Conservation (phyloP, 2,329 filamentous ascomycete species). For the Emmonsia crescens region DNA sequence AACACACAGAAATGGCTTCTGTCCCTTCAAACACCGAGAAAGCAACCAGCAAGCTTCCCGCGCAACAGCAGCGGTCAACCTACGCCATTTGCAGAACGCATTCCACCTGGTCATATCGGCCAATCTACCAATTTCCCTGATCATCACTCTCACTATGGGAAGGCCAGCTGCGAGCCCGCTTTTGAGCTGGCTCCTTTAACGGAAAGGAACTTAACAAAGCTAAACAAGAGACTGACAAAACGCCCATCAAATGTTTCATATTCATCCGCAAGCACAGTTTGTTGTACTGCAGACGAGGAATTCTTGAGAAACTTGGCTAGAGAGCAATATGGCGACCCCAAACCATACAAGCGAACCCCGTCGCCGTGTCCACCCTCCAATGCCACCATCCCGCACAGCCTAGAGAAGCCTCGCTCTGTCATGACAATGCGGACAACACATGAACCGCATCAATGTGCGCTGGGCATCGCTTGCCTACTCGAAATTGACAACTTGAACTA, state of each 20-base stretch:
- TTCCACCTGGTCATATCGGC: neutral
- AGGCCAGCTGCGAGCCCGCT: neutral
- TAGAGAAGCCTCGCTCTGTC: neutral
- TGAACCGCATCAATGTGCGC: neutral
- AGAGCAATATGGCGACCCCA: neutral
- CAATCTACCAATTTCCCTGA: neutral
- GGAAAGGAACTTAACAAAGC: neutral
- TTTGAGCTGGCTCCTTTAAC: neutral
- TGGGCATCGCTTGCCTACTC: neutral
- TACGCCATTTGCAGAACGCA: neutral
- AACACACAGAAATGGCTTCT: neutral
- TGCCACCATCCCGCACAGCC: neutral
- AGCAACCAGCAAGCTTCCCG: neutral
- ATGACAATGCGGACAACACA: neutral
- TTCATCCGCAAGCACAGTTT: neutral
- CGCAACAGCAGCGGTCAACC: neutral
- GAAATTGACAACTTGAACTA: conserved; percentile 1
- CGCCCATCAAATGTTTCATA: neutral
- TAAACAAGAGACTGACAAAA: neutral
- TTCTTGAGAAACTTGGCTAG: neutral
- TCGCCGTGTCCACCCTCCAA: neutral
- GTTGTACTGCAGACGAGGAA: neutral
- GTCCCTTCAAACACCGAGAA: neutral
- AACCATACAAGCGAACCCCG: neutral
- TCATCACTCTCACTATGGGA: neutral